Evolutionary conservation across 768 basidiomycete genomes (phyloP).

Genomic region (Aureoboletus auriporus): DNA sequence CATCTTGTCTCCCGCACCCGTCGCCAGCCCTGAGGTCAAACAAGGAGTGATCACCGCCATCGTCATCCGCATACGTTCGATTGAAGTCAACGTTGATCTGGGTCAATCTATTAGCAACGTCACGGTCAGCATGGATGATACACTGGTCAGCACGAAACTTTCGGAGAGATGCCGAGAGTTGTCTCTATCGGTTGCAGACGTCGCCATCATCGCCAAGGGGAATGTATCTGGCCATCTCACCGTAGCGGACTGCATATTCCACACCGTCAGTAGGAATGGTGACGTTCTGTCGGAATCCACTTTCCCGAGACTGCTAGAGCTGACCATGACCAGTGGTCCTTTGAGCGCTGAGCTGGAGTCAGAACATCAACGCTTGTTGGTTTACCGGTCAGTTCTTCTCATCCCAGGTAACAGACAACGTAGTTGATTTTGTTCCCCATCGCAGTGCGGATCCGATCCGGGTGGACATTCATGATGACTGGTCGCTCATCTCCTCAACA

Average conservation of each 20-base stretch:
- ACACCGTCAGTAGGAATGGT: constrained; percentile 60
- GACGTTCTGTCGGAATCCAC: constrained; percentile 30
- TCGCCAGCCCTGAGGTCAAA: constrained; percentile 16
- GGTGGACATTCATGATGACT: constrained; percentile 77
- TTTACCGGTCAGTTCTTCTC: constrained; percentile 58
- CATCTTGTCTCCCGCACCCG: constrained; percentile 11
- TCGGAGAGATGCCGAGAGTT: constrained; percentile 60
- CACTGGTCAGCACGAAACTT: constrained; percentile 62
- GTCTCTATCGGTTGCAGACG: constrained; percentile 58
- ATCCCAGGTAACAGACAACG: background rate
- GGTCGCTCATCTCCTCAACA: constrained; percentile 51
- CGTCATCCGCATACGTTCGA: constrained; percentile 66
- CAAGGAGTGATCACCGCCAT: constrained; percentile 57
- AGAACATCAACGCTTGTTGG: constrained; percentile 68
- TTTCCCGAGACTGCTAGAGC: constrained; percentile 58
- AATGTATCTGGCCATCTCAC: constrained; percentile 66
- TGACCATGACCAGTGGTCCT: constrained; percentile 71
- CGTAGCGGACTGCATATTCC: constrained; percentile 71
- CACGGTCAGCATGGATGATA: constrained; percentile 59
- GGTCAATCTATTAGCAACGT: constrained; percentile 80
- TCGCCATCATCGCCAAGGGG: constrained; percentile 55
- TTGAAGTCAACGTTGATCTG: constrained; percentile 75
- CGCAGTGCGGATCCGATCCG: constrained; percentile 73
- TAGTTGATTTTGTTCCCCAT: constrained; percentile 2
- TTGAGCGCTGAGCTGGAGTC: constrained; percentile 66